These are phyloP conservation scores for Coemansia interrupta DNA, from an alignment of 192 early-diverging fungal species.

Conservation along the genomic window DNA sequence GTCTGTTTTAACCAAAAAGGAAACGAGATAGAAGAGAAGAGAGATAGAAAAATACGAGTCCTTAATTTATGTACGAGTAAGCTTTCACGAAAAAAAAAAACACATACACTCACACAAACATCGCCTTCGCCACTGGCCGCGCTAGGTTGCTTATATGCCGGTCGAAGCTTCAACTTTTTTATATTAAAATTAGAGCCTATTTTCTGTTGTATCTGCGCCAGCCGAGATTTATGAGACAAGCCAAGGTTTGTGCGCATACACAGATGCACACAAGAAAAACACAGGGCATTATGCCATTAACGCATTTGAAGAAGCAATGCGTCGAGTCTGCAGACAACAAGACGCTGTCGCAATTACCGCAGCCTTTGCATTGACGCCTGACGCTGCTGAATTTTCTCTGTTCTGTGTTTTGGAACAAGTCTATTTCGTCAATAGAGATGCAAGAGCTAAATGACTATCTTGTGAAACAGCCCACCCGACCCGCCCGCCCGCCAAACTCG, in stretches of 20 bases:
- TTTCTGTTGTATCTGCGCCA: not conserved
- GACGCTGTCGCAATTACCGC: constrained; percentile 1
- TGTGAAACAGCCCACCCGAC: too few relatives aligned
- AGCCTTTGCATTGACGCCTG: not conserved
- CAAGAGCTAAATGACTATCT: too few relatives aligned
- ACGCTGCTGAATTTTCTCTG: not conserved
- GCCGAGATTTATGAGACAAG: constrained; percentile 3
- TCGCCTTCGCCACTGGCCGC: not conserved
- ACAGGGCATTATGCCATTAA: constrained; percentile 2
- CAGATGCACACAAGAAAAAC: not conserved
- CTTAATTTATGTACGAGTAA: not conserved
- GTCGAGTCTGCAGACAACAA: constrained; percentile 7
- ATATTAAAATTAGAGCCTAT: not conserved
- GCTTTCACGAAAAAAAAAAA: not conserved
- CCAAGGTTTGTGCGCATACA: constrained; percentile 10
- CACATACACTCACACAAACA: not conserved
- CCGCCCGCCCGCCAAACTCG: too few relatives aligned
- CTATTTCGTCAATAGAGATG: too few relatives aligned
- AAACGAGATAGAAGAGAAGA: not conserved
- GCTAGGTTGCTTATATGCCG: constrained; percentile 4
- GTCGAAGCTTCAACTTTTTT: not conserved
- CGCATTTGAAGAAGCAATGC: constrained; percentile 5
- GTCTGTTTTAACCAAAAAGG: not conserved
- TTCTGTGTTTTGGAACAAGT: too few relatives aligned
- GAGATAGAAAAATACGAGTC: constrained; percentile 1